Base-by-base conservation (phyloP, 805 yeast species). In the Maudiozyma saulgeensis region DNA sequence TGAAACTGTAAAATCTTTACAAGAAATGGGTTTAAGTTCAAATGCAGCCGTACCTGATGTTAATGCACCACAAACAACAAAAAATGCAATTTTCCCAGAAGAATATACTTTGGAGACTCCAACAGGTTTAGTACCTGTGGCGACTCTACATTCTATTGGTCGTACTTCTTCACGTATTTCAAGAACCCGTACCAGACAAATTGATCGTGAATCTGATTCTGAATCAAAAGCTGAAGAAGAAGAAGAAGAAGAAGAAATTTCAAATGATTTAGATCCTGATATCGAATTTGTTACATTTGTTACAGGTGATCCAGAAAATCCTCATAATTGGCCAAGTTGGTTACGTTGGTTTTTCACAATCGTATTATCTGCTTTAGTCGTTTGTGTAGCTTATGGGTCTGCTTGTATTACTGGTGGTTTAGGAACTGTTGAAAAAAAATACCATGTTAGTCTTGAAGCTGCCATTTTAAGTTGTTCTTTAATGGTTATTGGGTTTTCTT, bases 351-450 rank as follows among this genome's bases (percentile, higher is more conserved):
- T 65, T 1, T 86, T 83, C 62, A 88, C 97, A 0, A 62, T 84
- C 31, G 54, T 81, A 9, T 71, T 87, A 23, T 81, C 96, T 1
- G 55, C 79, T 32, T 74, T 86, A 53, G 96, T 90, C 46, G 82
- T 90, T 50, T 78, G 88, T 59, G 96, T 91, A 31, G 97, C 97
- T 2, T 89, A 87, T 64, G 96, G 96, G 40, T 87, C 96, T 4
- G 84, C 96, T 1, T 84, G 91, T 63, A 84, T 87, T 58, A 83
- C 96, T 25, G 95, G 96, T 57, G 93, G 95, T 43, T 70, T 90
- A 45, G 77, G 74, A n/a, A 72, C 83, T 16, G 80, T 87, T 52
- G 70, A 72, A 52, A 82, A 82, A 13, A 75, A 80, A 58, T 87
- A 74, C 64, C 68, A 79, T 53, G 96, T 89, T 21, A 78, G 86